These are phyloP conservation scores for Amanita rimosa DNA, from an alignment of 768 basidiomycete genomes.

Conservation along the genomic window DNA sequence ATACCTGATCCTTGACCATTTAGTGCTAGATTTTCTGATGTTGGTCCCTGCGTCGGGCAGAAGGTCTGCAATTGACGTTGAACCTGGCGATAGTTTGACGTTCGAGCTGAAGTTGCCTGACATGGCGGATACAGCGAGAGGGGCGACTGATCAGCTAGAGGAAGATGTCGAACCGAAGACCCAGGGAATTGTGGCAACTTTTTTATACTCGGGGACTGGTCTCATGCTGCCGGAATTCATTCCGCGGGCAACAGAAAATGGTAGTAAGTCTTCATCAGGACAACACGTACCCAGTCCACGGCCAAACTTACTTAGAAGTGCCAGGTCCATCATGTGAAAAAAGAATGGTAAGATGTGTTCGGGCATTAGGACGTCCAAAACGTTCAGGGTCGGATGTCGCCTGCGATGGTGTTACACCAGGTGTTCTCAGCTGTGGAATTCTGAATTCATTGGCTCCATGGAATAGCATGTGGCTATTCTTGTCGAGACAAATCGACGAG, in stretches of 20 bases:
- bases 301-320: not conserved
- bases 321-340: not conserved
- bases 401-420: no score
- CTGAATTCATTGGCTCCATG: no score
- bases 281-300: not conserved
- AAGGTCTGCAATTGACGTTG: not conserved
- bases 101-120: not conserved
- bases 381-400: no score
- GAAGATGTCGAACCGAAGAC: not conserved
- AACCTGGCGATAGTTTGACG: not conserved
- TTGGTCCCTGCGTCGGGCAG: not conserved
- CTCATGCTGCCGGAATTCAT: no score
- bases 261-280: not conserved
- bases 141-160: not conserved
- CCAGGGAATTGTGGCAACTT: not conserved
- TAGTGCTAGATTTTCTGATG: conserved; percentile 11
- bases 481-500: no score
- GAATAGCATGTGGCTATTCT: no score
- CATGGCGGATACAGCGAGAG: not conserved
- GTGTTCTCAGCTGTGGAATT: no score
- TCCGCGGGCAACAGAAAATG: no score
- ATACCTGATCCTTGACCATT: conserved; percentile 47
- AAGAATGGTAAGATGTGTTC: not conserved
- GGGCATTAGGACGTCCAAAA: no score
- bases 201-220: no score